phyloP scores from a whole-genome alignment of 208 protist genomes.

The Novymonas esmeraldas region DNA sequence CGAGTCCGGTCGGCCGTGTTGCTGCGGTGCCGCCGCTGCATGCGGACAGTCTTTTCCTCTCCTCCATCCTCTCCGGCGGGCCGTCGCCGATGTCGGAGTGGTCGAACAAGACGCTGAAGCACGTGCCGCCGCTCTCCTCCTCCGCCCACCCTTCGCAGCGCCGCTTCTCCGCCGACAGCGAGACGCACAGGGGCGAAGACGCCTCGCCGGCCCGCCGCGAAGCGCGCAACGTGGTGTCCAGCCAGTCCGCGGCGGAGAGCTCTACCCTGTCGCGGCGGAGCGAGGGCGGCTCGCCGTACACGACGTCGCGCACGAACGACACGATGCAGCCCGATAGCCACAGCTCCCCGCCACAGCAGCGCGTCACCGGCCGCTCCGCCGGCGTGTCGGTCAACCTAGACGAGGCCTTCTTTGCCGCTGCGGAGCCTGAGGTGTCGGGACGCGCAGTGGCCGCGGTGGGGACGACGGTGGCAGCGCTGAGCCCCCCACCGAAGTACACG shows the following conservation, averaged over 20 bases:
- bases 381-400: conserved; percentile 2
- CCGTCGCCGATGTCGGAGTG: conserved; percentile 14
- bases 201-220: neutral
- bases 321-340: conserved; percentile 3
- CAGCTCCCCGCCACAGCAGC: neutral
- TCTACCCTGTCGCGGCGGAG: neutral
- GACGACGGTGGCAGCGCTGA: neutral
- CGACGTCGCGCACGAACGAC: neutral
- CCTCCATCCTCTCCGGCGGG: conserved; percentile 13
- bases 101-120: conserved; percentile 20
- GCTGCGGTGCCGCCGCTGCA: conserved; percentile 5
- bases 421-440: neutral
- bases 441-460: neutral
- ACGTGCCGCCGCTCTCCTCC: neutral
- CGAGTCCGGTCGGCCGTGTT: too few species aligned
- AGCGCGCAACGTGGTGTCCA: neutral
- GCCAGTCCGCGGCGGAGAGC: neutral
- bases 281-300: neutral
- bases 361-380: neutral
- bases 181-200: neutral
- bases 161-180: neutral
- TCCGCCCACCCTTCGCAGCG: neutral
- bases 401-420: neutral
- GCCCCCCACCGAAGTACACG: neutral
- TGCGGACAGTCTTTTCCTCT: conserved; percentile 8